Percentiles rank a stretch among this genome's conserved stretches.
Conservation (phyloP, 495 filamentous ascomycete genomes). For the Clavariopsis aquatica region DNA sequence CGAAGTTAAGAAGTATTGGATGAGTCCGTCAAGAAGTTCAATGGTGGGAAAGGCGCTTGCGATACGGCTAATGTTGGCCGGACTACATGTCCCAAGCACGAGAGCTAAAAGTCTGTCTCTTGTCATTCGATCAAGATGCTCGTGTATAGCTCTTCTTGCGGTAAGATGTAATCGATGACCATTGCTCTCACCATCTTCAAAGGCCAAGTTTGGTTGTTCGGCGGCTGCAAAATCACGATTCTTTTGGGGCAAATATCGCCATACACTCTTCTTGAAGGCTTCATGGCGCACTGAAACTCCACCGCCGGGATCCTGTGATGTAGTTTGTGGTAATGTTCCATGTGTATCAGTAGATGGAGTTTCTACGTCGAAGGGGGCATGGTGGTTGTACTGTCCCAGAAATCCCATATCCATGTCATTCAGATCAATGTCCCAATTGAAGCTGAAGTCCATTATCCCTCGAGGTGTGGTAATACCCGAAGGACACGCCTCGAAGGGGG, state of each 20-base stretch:
- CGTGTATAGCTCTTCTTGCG: slow-evolving; percentile 44
- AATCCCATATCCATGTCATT: slow-evolving; percentile 62
- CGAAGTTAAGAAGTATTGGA: slow-evolving; percentile 60
- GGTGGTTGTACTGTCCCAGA: slow-evolving; percentile 58
- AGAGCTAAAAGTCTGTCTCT: slow-evolving; percentile 6
- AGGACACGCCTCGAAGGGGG: not conserved
- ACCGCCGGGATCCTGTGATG: not conserved
- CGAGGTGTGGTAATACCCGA: slow-evolving; percentile 38
- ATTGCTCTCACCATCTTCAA: slow-evolving; percentile 45
- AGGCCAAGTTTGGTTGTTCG: slow-evolving; percentile 57
- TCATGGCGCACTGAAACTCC: slow-evolving; percentile 43
- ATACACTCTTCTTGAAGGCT: slow-evolving; percentile 54
- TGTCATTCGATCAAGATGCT: slow-evolving; percentile 41
- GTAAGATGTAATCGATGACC: slow-evolving; percentile 34
- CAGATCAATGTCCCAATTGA: slow-evolving; percentile 58
- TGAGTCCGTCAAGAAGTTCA: slow-evolving; percentile 59
- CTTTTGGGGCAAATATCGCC: slow-evolving; percentile 54
- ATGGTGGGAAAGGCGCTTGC: slow-evolving; percentile 60
- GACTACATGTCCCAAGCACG: not conserved
- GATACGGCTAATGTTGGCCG: slow-evolving; percentile 57
- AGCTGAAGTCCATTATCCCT: slow-evolving; percentile 50
- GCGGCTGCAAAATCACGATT: slow-evolving; percentile 53
- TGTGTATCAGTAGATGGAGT: slow-evolving; percentile 15
- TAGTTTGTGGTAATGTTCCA: slow-evolving; percentile 10
- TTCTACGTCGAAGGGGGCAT: slow-evolving; percentile 45